Evolutionary conservation across 1,284 basidiomycete genomes (phyloP).

Genomic region (Microbotryum saponariae): DNA sequence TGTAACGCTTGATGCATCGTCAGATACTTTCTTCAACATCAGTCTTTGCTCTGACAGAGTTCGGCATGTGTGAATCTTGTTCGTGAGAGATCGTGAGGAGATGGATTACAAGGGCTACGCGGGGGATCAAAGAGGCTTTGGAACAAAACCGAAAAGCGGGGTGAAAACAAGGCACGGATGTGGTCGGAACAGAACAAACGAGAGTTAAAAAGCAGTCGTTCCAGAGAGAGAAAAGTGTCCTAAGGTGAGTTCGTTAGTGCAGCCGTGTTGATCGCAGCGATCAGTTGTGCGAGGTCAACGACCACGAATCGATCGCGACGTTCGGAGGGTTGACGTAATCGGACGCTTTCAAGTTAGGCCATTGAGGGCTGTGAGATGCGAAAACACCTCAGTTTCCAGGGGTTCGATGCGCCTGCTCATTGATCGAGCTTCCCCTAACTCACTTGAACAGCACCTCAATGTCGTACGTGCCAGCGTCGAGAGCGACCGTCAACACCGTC

Average conservation of each 20-base stretch:
- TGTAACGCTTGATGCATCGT: no score
- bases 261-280: not conserved
- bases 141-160: no score
- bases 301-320: constrained; percentile 63
- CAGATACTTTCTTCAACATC: no score
- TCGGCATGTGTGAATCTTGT: no score
- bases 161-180: not conserved
- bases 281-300: constrained; percentile 60
- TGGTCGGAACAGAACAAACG: not conserved
- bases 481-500: constrained; percentile 64
- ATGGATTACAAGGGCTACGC: no score
- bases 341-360: constrained; percentile 56
- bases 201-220: not conserved
- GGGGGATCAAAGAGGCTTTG: no score
- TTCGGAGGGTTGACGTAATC: constrained; percentile 59
- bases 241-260: not conserved
- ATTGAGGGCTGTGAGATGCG: constrained; percentile 49
- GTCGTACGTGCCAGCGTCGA: constrained; percentile 57
- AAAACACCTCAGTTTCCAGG: not conserved
- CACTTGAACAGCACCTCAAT: constrained; percentile 44
- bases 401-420: not conserved
- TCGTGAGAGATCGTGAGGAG: no score
- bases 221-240: not conserved
- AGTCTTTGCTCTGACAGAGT: no score
- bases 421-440: constrained; percentile 26